Conservation (phyloP, 2,329 filamentous ascomycete species). For the Rhytidhysteron rufulum region DNA sequence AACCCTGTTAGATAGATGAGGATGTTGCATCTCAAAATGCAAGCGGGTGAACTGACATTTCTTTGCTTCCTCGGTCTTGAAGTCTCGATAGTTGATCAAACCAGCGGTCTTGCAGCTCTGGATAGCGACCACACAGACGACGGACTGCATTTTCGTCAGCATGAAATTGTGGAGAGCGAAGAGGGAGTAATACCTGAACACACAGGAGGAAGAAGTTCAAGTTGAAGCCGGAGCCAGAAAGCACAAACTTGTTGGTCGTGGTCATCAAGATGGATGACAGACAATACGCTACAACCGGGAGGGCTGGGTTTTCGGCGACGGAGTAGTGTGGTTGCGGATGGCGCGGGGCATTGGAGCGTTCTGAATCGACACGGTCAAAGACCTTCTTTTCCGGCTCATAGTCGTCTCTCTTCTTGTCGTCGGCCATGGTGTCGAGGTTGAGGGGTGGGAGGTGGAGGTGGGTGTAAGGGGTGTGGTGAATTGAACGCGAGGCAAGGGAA, state of each 20-base stretch:
- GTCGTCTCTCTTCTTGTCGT: constrained; percentile 84
- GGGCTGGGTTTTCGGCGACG: constrained; percentile 68
- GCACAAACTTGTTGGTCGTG: constrained; percentile 98
- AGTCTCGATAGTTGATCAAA: constrained; percentile 77
- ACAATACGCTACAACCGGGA: constrained; percentile 89
- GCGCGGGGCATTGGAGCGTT: constrained; percentile 28
- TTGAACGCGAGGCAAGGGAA: neutral
- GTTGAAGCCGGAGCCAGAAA: constrained; percentile 89
- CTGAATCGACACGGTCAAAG: constrained; percentile 49
- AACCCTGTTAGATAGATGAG: constrained; percentile 64
- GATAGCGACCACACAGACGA: constrained; percentile 86
- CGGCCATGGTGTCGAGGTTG: constrained; percentile 59
- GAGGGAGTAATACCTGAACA: constrained; percentile 67
- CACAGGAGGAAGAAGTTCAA: constrained; percentile 92
- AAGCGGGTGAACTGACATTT: constrained; percentile 68
- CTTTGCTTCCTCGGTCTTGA: constrained; percentile 83
- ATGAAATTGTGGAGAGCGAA: constrained; percentile 3
- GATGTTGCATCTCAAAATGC: neutral
- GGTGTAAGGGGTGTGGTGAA: constrained; percentile 6
- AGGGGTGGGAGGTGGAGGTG: constrained; percentile 5
- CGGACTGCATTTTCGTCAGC: constrained; percentile 56
- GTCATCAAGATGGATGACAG: constrained; percentile 98
- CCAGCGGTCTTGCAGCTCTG: constrained; percentile 75
- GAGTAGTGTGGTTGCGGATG: constrained; percentile 35
- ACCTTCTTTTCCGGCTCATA: constrained; percentile 66